A percentile compares a stretch with the other conserved stretches of the same genome.
These are phyloP conservation scores for Bacidia gigantensis DNA, from an alignment of 495 filamentous ascomycete genomes.

Conservation along the genomic window DNA sequence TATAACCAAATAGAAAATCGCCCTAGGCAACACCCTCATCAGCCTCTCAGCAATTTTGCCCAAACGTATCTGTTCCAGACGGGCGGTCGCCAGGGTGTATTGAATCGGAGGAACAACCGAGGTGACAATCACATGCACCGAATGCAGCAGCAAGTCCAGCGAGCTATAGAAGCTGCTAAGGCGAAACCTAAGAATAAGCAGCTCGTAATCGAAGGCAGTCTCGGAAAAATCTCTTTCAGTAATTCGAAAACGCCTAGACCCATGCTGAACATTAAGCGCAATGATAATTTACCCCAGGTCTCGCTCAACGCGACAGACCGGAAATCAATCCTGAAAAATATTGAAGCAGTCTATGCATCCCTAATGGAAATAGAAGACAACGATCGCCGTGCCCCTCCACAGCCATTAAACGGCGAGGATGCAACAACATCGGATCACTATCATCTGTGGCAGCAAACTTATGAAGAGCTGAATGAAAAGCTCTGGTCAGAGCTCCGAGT, in stretches of 20 bases:
- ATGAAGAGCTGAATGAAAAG: slow-evolving; percentile 58
- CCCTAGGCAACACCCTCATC: slow-evolving; percentile 71
- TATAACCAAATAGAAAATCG: slow-evolving; percentile 85
- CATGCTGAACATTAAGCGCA: slow-evolving; percentile 84
- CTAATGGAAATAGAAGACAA: slow-evolving; percentile 91
- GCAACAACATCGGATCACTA: slow-evolving; percentile 28
- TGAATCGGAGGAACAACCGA: slow-evolving; percentile 51
- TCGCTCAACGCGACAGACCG: slow-evolving; percentile 46
- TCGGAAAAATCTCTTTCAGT: slow-evolving; percentile 97
- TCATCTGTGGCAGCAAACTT: slow-evolving; percentile 53
- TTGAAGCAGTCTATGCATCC: slow-evolving; percentile 73
- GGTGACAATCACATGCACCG: slow-evolving; percentile 96
- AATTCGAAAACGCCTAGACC: slow-evolving; percentile 95
- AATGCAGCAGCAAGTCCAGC: slow-evolving; percentile 98
- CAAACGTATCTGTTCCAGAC: slow-evolving; percentile 96
- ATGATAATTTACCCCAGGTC: slow-evolving; percentile 41
- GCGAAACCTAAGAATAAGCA: slow-evolving; percentile 95
- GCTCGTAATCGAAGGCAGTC: slow-evolving; percentile 92
- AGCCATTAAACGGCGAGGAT: slow-evolving; percentile 45
- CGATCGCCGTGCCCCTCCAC: slow-evolving; percentile 72
- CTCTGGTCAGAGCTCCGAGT: slow-evolving; percentile 80
- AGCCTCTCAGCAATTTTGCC: slow-evolving; percentile 88
- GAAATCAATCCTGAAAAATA: slow-evolving; percentile 67
- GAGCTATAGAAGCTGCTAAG: slow-evolving; percentile 93
- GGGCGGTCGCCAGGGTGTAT: slow-evolving; percentile 58